Base-by-base conservation (phyloP, 139 green algal species). In the Chlorella sp. region DNA sequence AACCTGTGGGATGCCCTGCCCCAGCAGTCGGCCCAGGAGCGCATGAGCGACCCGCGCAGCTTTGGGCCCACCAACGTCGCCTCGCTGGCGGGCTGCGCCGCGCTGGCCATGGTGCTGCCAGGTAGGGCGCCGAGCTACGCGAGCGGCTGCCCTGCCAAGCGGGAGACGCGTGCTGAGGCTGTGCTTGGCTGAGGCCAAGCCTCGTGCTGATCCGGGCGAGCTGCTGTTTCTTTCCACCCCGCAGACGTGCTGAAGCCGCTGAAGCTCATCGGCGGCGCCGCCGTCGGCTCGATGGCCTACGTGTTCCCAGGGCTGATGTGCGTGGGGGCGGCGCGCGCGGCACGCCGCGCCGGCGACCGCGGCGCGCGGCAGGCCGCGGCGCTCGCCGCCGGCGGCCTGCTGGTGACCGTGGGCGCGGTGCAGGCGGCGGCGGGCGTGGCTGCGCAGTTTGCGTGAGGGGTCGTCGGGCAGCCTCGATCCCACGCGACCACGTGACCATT, bases 241-340 rank as follows among this genome's bases (percentile, higher is more conserved):
- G n/a, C n/a, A n/a, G n/a, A n/a, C 29, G 58, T 75, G 5, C 66
- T 51, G 69, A 75, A 75, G 40, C 69, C 69, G 51, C 69, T 75
- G 17, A 75, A 75, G 69, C 69, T 67, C 40, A 38, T 75, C 38
- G 69, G 69, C 19, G 69, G 69, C 27, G 66, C 69, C 0, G 69
- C 69, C 65, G 69, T 75, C 0, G 41, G 46, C 17, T 66, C n/a
- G 40, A 75, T 75, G 69, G 51, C 69, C 0, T 75, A 67, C 33
- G 42, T 71, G 19, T 55, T 55, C n/a, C 64, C 64, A 2, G 64
- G 42, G 11, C 2, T 53, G 11, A 17, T 71, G 15, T 71, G 42
- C 43, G 64, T 42, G 55, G 11, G 9, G 8, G 31, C 15, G 25
- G 59, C 17, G 4, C 12, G 3, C 59, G 35, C 35, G 2, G 17